These are phyloP conservation scores for Bacidia rubella DNA, from an alignment of 495 filamentous ascomycete species.

Conservation along the genomic window DNA sequence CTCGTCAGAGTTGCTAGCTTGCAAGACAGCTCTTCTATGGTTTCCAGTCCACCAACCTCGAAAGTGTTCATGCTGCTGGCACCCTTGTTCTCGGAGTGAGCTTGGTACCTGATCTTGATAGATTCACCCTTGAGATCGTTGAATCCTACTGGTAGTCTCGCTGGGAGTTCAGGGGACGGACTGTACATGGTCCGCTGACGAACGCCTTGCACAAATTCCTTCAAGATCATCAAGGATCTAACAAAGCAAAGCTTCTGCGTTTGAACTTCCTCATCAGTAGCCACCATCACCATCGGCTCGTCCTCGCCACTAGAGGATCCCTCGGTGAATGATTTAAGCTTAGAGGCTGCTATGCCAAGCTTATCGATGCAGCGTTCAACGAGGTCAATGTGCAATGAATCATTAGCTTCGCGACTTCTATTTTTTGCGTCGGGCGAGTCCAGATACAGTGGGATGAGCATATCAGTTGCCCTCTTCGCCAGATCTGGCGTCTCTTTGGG, in stretches of 20 bases:
- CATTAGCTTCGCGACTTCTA: conserved; percentile 34
- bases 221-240: conserved; percentile 48
- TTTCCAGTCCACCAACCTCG: conserved; percentile 55
- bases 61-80: conserved; percentile 41
- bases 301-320: conserved; percentile 31
- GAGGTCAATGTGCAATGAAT: conserved; percentile 63
- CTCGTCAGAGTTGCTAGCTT: conserved; percentile 52
- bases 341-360: conserved; percentile 52
- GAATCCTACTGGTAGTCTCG: conserved; percentile 27
- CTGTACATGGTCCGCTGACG: conserved; percentile 40
- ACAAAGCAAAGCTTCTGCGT: conserved; percentile 48
- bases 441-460: conserved; percentile 65
- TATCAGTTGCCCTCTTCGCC: conserved; percentile 42
- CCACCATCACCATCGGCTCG: conserved; percentile 36
- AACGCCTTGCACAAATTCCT: conserved; percentile 41
- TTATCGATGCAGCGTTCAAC: conserved; percentile 67
- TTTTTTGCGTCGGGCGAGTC: conserved; percentile 33
- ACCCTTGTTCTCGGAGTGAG: conserved; percentile 44
- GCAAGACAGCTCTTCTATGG: conserved; percentile 49
- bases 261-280: conserved; percentile 28
- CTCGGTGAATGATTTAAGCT: conserved; percentile 36
- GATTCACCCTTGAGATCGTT: conserved; percentile 38
- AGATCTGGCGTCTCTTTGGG: conserved; percentile 53
- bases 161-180: conserved; percentile 29
- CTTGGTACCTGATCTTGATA: conserved; percentile 58